A percentile compares a stretch with the other conserved stretches of the same genome.
phyloP scores from a whole-genome alignment of 106 monocot species.

The Agapanthus africanus region DNA sequence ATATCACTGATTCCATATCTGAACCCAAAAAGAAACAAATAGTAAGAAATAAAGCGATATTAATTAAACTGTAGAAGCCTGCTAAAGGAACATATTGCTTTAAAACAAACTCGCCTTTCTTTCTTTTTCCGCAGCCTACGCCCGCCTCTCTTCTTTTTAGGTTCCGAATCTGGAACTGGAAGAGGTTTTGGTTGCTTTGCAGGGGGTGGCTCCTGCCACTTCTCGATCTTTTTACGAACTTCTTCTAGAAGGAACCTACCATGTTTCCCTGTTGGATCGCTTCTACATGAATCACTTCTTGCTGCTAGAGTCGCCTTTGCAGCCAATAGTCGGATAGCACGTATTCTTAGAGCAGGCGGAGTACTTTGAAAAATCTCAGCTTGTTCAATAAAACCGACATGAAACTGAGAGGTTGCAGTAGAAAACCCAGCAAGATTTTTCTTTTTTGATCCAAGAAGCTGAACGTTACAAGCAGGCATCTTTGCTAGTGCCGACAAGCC shows the following conservation, averaged over 20 bases:
- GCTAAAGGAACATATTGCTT: neutral
- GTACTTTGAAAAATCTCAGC: slow-evolving; percentile 82
- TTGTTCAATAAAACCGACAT: slow-evolving; percentile 90
- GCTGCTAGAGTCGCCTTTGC: slow-evolving; percentile 90
- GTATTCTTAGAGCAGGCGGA: slow-evolving; percentile 65
- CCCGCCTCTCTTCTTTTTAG: slow-evolving; percentile 97
- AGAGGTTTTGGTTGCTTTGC: slow-evolving; percentile 96
- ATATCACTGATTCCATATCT: slow-evolving; percentile 95
- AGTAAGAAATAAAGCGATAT: neutral
- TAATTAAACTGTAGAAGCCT: neutral
- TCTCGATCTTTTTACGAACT: slow-evolving; percentile 86
- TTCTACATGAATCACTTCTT: slow-evolving; percentile 75
- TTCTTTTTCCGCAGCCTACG: slow-evolving; percentile 77
- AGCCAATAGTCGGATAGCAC: slow-evolving; percentile 76
- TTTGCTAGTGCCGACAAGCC: slow-evolving; percentile 85
- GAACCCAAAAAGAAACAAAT: slow-evolving; percentile 9
- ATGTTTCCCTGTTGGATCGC: slow-evolving; percentile 76
- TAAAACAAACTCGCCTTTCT: slow-evolving; percentile 53
- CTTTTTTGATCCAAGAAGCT: slow-evolving; percentile 82
- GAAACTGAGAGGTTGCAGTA: slow-evolving; percentile 77
- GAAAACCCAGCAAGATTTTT: slow-evolving; percentile 96
- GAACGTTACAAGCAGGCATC: slow-evolving; percentile 98
- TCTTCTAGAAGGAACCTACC: slow-evolving; percentile 76
- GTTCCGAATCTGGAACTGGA: slow-evolving; percentile 93
- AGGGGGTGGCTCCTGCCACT: slow-evolving; percentile 98